Conservation (phyloP, 2,329 filamentous ascomycete species). For the Fusarium sp. region DNA sequence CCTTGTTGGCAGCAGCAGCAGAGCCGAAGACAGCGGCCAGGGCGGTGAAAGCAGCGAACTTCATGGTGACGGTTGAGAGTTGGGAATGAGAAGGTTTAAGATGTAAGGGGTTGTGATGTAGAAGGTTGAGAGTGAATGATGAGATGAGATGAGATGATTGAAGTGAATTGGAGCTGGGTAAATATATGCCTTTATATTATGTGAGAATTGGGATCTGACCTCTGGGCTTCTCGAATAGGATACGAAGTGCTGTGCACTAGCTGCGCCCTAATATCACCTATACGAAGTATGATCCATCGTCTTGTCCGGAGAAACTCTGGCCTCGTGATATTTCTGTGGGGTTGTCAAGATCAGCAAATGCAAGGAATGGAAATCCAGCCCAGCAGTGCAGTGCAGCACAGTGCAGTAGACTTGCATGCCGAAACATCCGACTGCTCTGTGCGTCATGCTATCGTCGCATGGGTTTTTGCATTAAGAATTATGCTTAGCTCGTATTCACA, state of each 20-base stretch:
- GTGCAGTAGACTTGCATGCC: background rate
- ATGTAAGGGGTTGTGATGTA: background rate
- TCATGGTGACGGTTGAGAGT: conserved; percentile 40
- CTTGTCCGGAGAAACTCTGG: background rate
- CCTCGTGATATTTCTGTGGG: background rate
- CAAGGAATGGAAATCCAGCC: background rate
- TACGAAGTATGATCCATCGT: conserved; percentile 1
- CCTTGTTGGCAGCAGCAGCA: conserved; percentile 45
- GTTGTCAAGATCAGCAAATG: background rate
- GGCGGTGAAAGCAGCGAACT: conserved; percentile 38
- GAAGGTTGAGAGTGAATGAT: background rate
- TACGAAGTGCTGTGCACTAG: conserved; percentile 4
- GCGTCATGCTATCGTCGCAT: background rate
- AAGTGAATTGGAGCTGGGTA: background rate
- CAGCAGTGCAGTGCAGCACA: background rate
- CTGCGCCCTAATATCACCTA: conserved; percentile 7
- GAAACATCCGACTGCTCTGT: background rate
- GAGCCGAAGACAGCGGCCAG: conserved; percentile 44
- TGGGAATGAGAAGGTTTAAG: background rate
- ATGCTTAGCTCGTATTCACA: conserved; percentile 8
- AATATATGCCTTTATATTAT: conserved; percentile 5
- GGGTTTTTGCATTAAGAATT: background rate
- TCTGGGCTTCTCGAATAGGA: background rate
- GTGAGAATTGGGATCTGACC: background rate
- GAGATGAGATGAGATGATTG: background rate